Base-by-base conservation (phyloP, 2,329 filamentous ascomycete species). In the Penicillium sp. region DNA sequence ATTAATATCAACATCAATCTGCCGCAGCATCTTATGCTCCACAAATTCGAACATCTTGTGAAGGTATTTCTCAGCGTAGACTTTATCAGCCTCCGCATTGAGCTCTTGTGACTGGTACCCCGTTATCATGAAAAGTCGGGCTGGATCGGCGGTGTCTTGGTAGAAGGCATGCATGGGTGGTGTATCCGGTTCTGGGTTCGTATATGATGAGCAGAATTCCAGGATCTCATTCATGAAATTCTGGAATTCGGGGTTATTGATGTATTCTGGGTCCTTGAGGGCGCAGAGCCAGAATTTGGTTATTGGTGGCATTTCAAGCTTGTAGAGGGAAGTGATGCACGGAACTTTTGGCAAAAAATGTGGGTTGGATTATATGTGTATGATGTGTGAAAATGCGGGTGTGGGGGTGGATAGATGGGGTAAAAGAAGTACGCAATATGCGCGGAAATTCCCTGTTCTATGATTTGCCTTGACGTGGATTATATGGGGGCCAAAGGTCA, bases 21-120 rank as follows among this genome's bases (percentile, higher is more conserved):
- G 53, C 26, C 44, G 37, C 13, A 61, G 55, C 55, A 37, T 53
- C 3, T 44, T 47, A 48, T 61, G 59, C 44, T 55, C 49, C 6
- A 61, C 55, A 43, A 50, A 48, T 14, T 58, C 29, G 39, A 54
- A 54, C 54, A 60, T 54, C 3, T 31, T 19, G 2, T 50, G 43
- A 1, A 61, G 42, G 26, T 53, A 59, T 10, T 49, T 54, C n/a
- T 53, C 14, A 1, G 57, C 59, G 33, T 61, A 61, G 1, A 51
- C 14, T 14, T 39, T 54, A 54, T 61, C 51, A 2, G 59, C 53
- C 25, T 57, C 53, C 0, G 50, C 52, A 29, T 59, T 61, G 9
- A 61, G 45, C 29, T 61, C 59, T 19, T 59, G 50, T n/a, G 59
- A 59, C 10, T 37, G 59, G 43, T 59, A 61, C 6, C 59, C 59